Evolutionary conservation across 78 protist species (phyloP), one percentile per base, ranked within the genome.

Genomic region (Polysphondylium violaceum): DNA sequence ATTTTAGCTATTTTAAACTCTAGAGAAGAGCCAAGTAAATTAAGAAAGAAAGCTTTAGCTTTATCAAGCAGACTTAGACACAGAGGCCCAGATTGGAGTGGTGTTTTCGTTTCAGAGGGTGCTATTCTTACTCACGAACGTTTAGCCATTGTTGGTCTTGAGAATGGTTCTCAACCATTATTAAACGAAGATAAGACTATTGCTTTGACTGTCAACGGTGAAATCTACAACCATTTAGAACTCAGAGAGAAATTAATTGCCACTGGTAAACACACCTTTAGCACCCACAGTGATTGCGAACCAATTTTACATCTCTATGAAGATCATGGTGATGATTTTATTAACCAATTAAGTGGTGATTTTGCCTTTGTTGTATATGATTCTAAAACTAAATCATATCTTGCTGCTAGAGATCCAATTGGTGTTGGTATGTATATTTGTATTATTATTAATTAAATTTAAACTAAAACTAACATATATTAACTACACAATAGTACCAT

Each of bases 81-180:
- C 69, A 74, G 98, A 41, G 98, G 98, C 0, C 98, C 98, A 65
- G 98, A 97, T 74, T 94, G 97, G 97, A 85, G 74, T 68, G 98
- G 98, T 41, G 60, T 74, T 23, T 61, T 58, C 36, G 58, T 55
- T 9, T 29, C 63, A 43, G 72, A 65, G 56, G 78, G 41, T 60
- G 53, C 74, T 56, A 76, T 73, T 29, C 68, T 96, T 11, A 88
- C 95, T 16, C 98, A 96, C 55, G 97, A 95, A 79, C 95, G 98
- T 53, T 74, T 95, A 8, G 96, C 96, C 44, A 87, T 97, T 47
- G 95, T 95, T 25, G 98, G 90, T 67, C 76, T 89, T 12, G 93
- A 74, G 51, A 71, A 44, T 36, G 98, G 97, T 33, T 97, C 93
- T 7, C 98, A 97, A 81, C 98, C 97, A 44, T 86, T 95, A 17